Conservation (phyloP, 2,329 filamentous ascomycete genomes). For the Penicillium griseofulvum region DNA sequence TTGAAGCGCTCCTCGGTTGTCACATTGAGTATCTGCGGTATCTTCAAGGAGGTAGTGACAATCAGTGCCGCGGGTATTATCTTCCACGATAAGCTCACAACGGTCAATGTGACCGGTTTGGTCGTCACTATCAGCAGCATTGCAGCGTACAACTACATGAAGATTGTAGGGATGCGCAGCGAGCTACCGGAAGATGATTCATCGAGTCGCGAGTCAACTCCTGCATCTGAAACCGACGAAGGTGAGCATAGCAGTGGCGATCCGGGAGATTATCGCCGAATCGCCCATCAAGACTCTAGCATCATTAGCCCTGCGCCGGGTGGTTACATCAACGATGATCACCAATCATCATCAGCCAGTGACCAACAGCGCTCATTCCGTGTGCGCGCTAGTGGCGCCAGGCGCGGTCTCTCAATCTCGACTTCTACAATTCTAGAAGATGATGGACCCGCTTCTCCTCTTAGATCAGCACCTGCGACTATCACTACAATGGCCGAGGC, state of each 20-base stretch:
- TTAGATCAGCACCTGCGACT: constrained; percentile 34
- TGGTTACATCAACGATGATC: constrained; percentile 22
- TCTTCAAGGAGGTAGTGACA: constrained; percentile 98
- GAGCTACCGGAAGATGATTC: constrained; percentile 58
- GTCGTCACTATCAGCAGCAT: constrained; percentile 88
- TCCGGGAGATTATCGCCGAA: constrained; percentile 27
- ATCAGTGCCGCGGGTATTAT: constrained; percentile 84
- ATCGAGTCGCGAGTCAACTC: constrained; percentile 25
- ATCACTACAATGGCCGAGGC: constrained; percentile 28
- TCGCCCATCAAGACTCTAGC: constrained; percentile 24
- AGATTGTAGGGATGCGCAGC: constrained; percentile 81
- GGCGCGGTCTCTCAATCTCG: constrained; percentile 29
- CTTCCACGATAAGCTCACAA: constrained; percentile 83
- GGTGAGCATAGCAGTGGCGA: constrained; percentile 23
- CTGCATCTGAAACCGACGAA: constrained; percentile 30
- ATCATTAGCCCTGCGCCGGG: constrained; percentile 18
- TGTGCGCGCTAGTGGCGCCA: constrained; percentile 34
- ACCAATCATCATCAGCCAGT: constrained; percentile 26
- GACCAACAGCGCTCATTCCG: constrained; percentile 33
- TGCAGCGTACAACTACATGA: constrained; percentile 88
- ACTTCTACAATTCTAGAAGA: constrained; percentile 33
- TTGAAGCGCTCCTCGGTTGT: constrained; percentile 94
- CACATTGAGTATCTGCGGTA: constrained; percentile 91
- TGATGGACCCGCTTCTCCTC: constrained; percentile 24
- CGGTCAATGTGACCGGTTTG: constrained; percentile 82